A percentile compares a stretch with the other conserved stretches of the same genome.
phyloP scores from a whole-genome alignment of 176 grass and related monocot species.

The Paspalum notatum region DNA sequence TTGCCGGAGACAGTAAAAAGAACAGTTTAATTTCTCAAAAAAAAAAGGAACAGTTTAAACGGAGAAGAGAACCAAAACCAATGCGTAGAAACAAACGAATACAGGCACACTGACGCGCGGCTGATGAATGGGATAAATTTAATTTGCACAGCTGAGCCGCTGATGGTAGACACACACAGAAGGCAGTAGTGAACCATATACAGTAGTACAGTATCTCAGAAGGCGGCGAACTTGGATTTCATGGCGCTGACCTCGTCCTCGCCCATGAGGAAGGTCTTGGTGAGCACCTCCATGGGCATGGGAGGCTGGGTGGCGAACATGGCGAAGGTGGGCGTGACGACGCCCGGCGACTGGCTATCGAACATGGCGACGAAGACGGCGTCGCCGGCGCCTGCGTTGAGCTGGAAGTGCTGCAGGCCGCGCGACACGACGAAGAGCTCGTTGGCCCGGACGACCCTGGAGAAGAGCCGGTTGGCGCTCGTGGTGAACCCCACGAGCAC shows the following conservation, averaged over 20 bases:
- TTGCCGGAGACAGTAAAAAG: not conserved
- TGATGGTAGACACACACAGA: too few relatives aligned
- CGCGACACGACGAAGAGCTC: conserved; percentile 65
- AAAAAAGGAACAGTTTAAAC: not conserved
- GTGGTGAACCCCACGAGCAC: conserved; percentile 66
- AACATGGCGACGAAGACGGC: conserved; percentile 59
- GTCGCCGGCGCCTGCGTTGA: conserved; percentile 45
- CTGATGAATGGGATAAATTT: not conserved
- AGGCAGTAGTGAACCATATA: too few relatives aligned
- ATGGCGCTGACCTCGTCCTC: conserved; percentile 42
- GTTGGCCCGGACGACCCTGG: conserved; percentile 49
- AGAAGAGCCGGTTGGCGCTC: conserved; percentile 38
- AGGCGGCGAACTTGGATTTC: conserved; percentile 52
- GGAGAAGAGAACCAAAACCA: too few relatives aligned
- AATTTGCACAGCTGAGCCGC: not conserved
- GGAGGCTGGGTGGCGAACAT: conserved; percentile 59
- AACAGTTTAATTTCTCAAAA: not conserved
- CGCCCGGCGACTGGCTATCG: conserved; percentile 57
- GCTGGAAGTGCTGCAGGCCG: conserved; percentile 71
- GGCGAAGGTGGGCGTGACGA: conserved; percentile 47
- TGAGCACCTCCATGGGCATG: conserved; percentile 60
- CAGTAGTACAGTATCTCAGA: conserved; percentile 27
- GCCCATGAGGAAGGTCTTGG: conserved; percentile 64
- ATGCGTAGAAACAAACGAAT: conserved; percentile 5
- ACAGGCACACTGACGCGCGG: not conserved